phyloP scores from a whole-genome alignment of 768 basidiomycete genomes.

The Pisolithus microcarpus region DNA sequence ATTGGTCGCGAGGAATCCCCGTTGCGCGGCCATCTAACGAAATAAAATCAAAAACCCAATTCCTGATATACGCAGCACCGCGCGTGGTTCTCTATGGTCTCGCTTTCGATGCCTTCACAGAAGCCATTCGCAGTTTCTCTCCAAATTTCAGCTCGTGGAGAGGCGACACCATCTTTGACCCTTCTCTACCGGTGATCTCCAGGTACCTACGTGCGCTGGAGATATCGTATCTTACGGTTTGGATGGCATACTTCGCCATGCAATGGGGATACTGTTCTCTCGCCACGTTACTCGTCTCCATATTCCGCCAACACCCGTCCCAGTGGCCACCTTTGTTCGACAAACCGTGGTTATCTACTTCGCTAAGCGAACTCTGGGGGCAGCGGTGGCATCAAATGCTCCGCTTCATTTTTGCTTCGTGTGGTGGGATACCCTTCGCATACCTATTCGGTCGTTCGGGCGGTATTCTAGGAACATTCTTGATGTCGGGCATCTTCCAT shows the following conservation, averaged over 20 bases:
- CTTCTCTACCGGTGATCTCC: conserved; percentile 23
- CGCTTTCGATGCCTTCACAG: conserved; percentile 8
- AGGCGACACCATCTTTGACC: conserved; percentile 33
- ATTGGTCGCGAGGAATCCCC: conserved; percentile 11
- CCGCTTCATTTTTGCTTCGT: conserved; percentile 45
- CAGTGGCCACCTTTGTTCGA: conserved; percentile 62
- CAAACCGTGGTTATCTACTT: conserved; percentile 49
- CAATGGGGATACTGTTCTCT: conserved; percentile 35
- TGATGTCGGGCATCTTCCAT: conserved; percentile 55
- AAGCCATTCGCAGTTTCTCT: conserved; percentile 21
- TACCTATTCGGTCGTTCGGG: conserved; percentile 43
- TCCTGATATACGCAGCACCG: conserved; percentile 8
- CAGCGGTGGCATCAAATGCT: conserved; percentile 62
- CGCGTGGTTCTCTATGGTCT: neutral
- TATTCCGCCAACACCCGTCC: conserved; percentile 41
- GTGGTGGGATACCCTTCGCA: conserved; percentile 41
- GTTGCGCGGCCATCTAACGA: conserved; percentile 10
- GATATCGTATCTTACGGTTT: conserved; percentile 36
- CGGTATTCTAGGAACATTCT: conserved; percentile 49
- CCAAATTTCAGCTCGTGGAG: conserved; percentile 31
- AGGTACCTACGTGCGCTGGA: conserved; percentile 33
- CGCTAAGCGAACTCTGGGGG: conserved; percentile 57
- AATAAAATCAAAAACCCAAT: conserved; percentile 11
- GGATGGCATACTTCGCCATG: conserved; percentile 40
- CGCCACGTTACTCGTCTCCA: conserved; percentile 37